phyloP scores from a whole-genome alignment of 2,329 filamentous ascomycete species.

The Sclerotinia glacialis region DNA sequence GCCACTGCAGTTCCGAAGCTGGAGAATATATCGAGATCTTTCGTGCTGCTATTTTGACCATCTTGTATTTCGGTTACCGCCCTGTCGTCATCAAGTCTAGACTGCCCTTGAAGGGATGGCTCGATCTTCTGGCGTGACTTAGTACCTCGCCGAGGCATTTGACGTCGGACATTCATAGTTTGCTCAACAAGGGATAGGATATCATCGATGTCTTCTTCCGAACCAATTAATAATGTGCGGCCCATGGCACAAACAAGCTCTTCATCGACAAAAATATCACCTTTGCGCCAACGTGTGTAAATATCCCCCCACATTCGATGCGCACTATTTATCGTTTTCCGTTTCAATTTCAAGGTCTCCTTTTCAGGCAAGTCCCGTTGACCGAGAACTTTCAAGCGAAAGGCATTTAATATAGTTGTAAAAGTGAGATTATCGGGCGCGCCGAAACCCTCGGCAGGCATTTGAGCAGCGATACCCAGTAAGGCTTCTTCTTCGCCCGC shows the following conservation, averaged over 20 bases:
- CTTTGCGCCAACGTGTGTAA: slow-evolving; percentile 69
- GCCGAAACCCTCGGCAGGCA: slow-evolving; percentile 61
- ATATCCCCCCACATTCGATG: slow-evolving; percentile 80
- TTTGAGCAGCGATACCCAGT: slow-evolving; percentile 70
- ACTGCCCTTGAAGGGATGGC: slow-evolving; percentile 16
- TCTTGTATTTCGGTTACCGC: not conserved
- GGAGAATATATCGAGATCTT: slow-evolving; percentile 1
- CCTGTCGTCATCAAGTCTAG: not conserved
- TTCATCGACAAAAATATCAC: slow-evolving; percentile 71
- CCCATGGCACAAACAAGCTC: slow-evolving; percentile 79
- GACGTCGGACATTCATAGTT: slow-evolving; percentile 70
- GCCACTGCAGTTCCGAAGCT: not conserved
- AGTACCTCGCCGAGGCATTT: slow-evolving; percentile 30
- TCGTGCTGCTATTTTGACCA: not conserved
- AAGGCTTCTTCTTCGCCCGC: slow-evolving; percentile 75
- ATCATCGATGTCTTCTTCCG: slow-evolving; percentile 63
- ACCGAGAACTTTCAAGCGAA: slow-evolving; percentile 51
- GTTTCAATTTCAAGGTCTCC: slow-evolving; percentile 38
- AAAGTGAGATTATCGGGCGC: slow-evolving; percentile 73
- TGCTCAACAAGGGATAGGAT: slow-evolving; percentile 76
- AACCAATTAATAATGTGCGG: slow-evolving; percentile 66
- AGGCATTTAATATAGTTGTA: slow-evolving; percentile 75
- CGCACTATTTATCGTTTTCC: slow-evolving; percentile 60
- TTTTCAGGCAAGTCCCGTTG: slow-evolving; percentile 34
- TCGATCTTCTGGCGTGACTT: slow-evolving; percentile 12